Evolutionary conservation across 352 stramenopile genomes (phyloP), one percentile per base, ranked within the genome.

Genomic region (Labyrinthula sp.): DNA sequence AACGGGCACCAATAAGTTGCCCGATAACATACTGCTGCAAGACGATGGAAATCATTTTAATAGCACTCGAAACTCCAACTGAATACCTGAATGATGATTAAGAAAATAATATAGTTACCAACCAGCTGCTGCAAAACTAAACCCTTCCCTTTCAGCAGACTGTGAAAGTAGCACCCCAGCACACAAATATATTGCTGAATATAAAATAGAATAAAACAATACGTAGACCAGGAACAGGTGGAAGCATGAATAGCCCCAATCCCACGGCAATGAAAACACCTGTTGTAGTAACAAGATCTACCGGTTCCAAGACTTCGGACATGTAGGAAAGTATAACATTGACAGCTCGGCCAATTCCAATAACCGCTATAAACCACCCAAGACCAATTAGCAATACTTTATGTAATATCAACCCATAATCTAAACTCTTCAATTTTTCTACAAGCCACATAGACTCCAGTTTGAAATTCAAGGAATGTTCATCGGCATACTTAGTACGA

Each of bases 21-120:
- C 66, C 66, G 36, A 74, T 69, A 8, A 59, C 2, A 39, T 71
- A 70, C 47, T 74, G 66, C 37, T 74, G 66, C 1, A 68, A 18
- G 1, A 62, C 49, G 45, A 66, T 63, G 8, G 66, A 63, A 36
- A 64, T 48, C 9, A 74, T 34, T 47, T 74, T 74, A 0, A 74
- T 38, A 2, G 45, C 5, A 17, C n/a, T n/a, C n/a, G n/a, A n/a
- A n/a, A n/a, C n/a, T n/a, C n/a, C n/a, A n/a, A n/a, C n/a, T n/a
- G n/a, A n/a, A n/a, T n/a, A n/a, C n/a, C n/a, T n/a, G n/a, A n/a
- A n/a, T n/a, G n/a, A n/a, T n/a, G n/a, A n/a, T n/a, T n/a, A n/a
- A n/a, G n/a, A n/a, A n/a, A n/a, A n/a, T n/a, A n/a, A n/a, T n/a
- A n/a, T n/a, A n/a, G n/a, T n/a, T n/a, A n/a, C n/a, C n/a, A n/a